Conservation (phyloP, 306 rosid genomes). For the Rosa rugosa region DNA sequence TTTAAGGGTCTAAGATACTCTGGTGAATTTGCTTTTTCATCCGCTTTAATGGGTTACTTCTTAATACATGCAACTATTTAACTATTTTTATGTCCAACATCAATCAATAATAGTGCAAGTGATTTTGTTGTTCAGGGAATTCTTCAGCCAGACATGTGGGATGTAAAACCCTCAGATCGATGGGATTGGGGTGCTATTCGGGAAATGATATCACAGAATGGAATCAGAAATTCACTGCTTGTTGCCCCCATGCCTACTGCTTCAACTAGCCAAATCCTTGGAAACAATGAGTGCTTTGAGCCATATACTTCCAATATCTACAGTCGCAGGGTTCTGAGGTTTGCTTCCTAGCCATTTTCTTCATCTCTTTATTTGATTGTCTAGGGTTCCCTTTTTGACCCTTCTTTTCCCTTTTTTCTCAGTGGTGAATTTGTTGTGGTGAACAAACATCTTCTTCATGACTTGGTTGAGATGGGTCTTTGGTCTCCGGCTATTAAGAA, state of each 20-base stretch:
- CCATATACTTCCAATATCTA: conserved; percentile 90
- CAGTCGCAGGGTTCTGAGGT: conserved; percentile 86
- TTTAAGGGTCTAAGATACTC: background rate
- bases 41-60: background rate
- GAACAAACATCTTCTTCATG: conserved; percentile 85
- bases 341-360: conserved; percentile 13
- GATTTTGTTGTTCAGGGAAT: conserved; percentile 54
- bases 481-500: conserved; percentile 82
- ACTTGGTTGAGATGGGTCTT: conserved; percentile 85
- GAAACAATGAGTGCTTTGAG: conserved; percentile 92
- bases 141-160: conserved; percentile 95
- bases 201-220: conserved; percentile 49
- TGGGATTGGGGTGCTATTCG: conserved; percentile 78
- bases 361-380: background rate
- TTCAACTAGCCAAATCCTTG: conserved; percentile 90
- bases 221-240: conserved; percentile 86
- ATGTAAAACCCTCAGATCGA: conserved; percentile 55
- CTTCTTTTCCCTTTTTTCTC: conserved; percentile 7
- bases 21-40: background rate
- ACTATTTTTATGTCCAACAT: background rate
- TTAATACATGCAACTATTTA: background rate
- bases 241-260: conserved; percentile 95
- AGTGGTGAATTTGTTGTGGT: conserved; percentile 96
- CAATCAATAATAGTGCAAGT: background rate
- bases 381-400: conserved; percentile 16